phyloP scores from a whole-genome alignment of 768 basidiomycete genomes.

The Calvatia gigantea region DNA sequence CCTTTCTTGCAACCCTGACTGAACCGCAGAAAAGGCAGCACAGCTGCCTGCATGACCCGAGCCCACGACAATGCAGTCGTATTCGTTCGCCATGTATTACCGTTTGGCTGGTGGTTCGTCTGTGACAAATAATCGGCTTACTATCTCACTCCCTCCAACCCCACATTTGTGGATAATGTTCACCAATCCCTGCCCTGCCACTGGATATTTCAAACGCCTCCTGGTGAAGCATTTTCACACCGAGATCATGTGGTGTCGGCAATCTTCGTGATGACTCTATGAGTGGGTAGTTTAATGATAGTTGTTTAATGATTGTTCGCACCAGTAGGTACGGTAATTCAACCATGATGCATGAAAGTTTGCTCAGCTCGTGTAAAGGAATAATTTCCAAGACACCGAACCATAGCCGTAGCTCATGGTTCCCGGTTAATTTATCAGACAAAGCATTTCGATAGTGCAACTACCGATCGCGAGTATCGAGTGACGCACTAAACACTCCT shows the following conservation, averaged over 20 bases:
- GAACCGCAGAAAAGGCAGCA: conserved; percentile 57
- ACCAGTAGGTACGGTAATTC: too few species aligned
- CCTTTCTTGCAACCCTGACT: conserved; percentile 55
- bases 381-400: background rate
- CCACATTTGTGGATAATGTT: background rate
- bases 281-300: too few species aligned
- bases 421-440: background rate
- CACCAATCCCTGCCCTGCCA: background rate
- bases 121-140: too few species aligned
- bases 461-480: too few species aligned
- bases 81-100: conserved; percentile 15
- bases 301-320: too few species aligned
- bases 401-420: background rate
- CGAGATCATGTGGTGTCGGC: background rate
- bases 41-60: conserved; percentile 68
- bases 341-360: background rate
- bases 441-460: too few species aligned
- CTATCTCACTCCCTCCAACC: background rate
- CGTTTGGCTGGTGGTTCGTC: background rate
- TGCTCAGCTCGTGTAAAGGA: background rate
- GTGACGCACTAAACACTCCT: too few species aligned
- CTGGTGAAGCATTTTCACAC: background rate
- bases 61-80: conserved; percentile 62
- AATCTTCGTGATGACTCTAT: too few species aligned
- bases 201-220: background rate